phyloP scores from a whole-genome alignment of 2,329 filamentous ascomycete genomes.

The Xylariaceae sp. region DNA sequence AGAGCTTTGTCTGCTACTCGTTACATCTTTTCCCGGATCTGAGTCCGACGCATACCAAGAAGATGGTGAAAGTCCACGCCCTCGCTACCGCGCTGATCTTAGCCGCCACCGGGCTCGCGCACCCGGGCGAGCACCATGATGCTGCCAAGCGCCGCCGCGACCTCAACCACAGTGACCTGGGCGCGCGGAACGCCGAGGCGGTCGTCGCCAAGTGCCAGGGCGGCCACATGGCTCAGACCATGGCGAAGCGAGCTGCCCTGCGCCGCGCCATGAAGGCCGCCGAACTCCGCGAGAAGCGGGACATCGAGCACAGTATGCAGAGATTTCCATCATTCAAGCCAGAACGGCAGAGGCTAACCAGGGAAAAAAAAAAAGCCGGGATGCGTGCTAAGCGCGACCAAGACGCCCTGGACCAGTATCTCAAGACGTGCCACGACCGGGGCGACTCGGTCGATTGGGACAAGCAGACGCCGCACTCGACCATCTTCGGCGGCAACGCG shows the following conservation, averaged over 20 bases:
- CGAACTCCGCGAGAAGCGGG: conserved; percentile 30
- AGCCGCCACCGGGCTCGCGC: conserved; percentile 22
- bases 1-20: no score
- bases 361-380: conserved; percentile 11
- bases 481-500: conserved; percentile 18
- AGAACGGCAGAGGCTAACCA: conserved; percentile 1
- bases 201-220: conserved; percentile 29
- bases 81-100: conserved; percentile 4
- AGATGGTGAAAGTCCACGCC: conserved; percentile 7
- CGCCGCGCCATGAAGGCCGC: conserved; percentile 30
- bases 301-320: conserved; percentile 16
- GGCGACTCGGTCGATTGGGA: conserved; percentile 14
- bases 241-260: conserved; percentile 28
- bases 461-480: conserved; percentile 11
- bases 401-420: conserved; percentile 12
- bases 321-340: neutral
- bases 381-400: conserved; percentile 17
- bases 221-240: conserved; percentile 28
- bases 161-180: conserved; percentile 26
- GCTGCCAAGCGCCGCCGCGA: conserved; percentile 22
- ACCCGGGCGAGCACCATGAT: conserved; percentile 32
- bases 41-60: neutral
- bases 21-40: neutral
- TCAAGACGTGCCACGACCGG: conserved; percentile 17
- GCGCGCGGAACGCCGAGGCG: conserved; percentile 28